These are phyloP conservation scores for Basipetospora chlamydospora DNA, from an alignment of 2,329 filamentous ascomycete species.

Conservation along the genomic window DNA sequence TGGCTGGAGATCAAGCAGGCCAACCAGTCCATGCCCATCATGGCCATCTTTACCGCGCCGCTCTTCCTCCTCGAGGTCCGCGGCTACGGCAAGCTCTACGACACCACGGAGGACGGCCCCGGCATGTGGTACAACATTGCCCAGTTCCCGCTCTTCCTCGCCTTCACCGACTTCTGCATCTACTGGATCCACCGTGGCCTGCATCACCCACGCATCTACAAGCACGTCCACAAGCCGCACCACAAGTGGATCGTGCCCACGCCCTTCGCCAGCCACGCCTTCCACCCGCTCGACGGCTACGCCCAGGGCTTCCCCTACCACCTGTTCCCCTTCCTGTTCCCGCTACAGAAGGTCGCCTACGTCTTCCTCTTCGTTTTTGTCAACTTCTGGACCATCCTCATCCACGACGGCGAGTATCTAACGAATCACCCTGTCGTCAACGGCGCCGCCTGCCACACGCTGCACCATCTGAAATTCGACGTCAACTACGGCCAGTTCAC, in stretches of 20 bases:
- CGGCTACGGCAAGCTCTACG: constrained; percentile 79
- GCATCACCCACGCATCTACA: constrained; percentile 67
- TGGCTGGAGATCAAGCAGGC: constrained; percentile 73
- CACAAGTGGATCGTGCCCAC: constrained; percentile 99
- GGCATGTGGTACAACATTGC: constrained; percentile 63
- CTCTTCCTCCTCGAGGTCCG: constrained; percentile 74
- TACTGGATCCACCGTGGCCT: constrained; percentile 84
- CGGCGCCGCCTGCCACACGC: constrained; percentile 74
- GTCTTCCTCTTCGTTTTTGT: constrained; percentile 79
- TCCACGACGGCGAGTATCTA: constrained; percentile 90
- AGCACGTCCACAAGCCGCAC: constrained; percentile 85
- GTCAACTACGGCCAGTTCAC: constrained; percentile 90
- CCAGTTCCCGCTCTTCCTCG: constrained; percentile 83
- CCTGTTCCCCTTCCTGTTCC: constrained; percentile 82
- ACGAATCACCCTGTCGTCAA: constrained; percentile 86
- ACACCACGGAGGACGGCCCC: constrained; percentile 59
- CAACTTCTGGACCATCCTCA: constrained; percentile 94
- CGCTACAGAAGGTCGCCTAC: constrained; percentile 81
- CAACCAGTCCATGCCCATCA: constrained; percentile 60
- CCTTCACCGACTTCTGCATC: constrained; percentile 80
- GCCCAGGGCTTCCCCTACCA: constrained; percentile 84
- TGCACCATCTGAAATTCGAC: constrained; percentile 49
- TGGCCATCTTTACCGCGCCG: constrained; percentile 68
- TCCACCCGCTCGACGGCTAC: constrained; percentile 88
- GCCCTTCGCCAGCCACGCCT: constrained; percentile 81